Evolutionary conservation across 306 rosid genomes (phyloP).

Genomic region (Elaeagnus macrophylla): DNA sequence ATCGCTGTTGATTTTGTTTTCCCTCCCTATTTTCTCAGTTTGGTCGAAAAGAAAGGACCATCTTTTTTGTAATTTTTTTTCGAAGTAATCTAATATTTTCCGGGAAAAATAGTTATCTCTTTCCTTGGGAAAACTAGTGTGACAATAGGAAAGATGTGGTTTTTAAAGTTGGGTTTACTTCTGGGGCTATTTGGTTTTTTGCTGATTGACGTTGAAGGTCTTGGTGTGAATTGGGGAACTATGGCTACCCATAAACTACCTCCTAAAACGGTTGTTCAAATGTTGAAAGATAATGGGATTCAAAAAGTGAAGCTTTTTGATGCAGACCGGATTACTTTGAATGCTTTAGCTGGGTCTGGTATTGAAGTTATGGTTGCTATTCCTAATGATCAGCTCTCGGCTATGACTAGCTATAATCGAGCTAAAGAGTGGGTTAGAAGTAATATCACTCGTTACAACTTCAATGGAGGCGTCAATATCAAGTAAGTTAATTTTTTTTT

Average conservation of each 20-base stretch:
- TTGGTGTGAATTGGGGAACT: constrained; percentile 98
- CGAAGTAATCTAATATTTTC: background rate
- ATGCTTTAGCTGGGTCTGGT: constrained; percentile 61
- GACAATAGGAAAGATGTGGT: constrained; percentile 28
- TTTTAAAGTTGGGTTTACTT: constrained; percentile 29
- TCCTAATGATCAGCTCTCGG: constrained; percentile 75
- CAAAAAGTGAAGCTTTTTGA: constrained; percentile 87
- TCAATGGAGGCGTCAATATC: constrained; percentile 78
- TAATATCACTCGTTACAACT: constrained; percentile 61
- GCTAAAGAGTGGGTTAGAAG: constrained; percentile 76
- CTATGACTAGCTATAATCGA: constrained; percentile 43
- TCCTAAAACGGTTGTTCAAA: constrained; percentile 62
- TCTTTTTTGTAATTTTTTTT: no score
- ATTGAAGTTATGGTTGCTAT: constrained; percentile 95
- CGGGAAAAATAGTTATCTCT: background rate
- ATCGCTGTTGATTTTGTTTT: constrained; percentile 14
- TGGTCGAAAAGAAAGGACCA: no score
- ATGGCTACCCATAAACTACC: constrained; percentile 70
- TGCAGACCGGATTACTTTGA: constrained; percentile 65
- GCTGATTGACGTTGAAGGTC: constrained; percentile 38
- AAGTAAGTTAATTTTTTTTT: constrained; percentile 37
- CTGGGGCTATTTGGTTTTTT: constrained; percentile 26
- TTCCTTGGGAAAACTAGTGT: background rate
- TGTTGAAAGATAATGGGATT: constrained; percentile 83
- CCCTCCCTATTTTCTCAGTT: background rate